Conservation (phyloP, 1,284 basidiomycete species). For the Malassezia nana region DNA sequence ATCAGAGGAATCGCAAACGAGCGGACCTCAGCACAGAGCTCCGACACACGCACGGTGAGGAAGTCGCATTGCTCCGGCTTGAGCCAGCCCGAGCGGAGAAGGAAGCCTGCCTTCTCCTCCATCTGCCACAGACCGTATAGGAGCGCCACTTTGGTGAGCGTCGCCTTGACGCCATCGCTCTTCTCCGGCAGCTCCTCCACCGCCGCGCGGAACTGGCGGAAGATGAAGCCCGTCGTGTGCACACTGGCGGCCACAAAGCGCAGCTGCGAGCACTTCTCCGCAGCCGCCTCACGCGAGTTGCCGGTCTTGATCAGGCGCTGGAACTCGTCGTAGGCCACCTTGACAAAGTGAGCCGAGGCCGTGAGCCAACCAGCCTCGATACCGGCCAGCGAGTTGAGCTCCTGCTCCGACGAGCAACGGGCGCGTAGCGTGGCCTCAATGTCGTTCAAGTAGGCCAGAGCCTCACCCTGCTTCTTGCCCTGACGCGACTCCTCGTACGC, state of each 20-base stretch:
- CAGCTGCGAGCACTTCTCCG: slow-evolving; percentile 54
- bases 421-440: slow-evolving; percentile 48
- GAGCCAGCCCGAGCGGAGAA: slow-evolving; percentile 52
- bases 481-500: slow-evolving; percentile 52
- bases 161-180: slow-evolving; percentile 36
- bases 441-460: slow-evolving; percentile 52
- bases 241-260: slow-evolving; percentile 55
- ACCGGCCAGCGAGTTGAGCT: slow-evolving; percentile 51
- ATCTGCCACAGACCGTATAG: slow-evolving; percentile 54
- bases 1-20: slow-evolving; percentile 52
- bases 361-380: slow-evolving; percentile 53
- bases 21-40: slow-evolving; percentile 52
- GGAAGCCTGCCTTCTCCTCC: slow-evolving; percentile 55
- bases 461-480: slow-evolving; percentile 50
- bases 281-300: slow-evolving; percentile 52
- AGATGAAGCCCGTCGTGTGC: slow-evolving; percentile 47
- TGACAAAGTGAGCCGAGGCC: slow-evolving; percentile 54
- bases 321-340: slow-evolving; percentile 54
- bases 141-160: slow-evolving; percentile 31
- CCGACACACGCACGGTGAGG: slow-evolving; percentile 51
- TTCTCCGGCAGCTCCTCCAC: slow-evolving; percentile 32
- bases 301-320: slow-evolving; percentile 50
- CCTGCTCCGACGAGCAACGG: slow-evolving; percentile 49
- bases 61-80: slow-evolving; percentile 51
- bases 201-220: slow-evolving; percentile 46